A percentile compares a stretch with the other conserved stretches of the same genome.
phyloP scores from a whole-genome alignment of 305 asterid genomes.

The Fraxinus xanthoxyloides region DNA sequence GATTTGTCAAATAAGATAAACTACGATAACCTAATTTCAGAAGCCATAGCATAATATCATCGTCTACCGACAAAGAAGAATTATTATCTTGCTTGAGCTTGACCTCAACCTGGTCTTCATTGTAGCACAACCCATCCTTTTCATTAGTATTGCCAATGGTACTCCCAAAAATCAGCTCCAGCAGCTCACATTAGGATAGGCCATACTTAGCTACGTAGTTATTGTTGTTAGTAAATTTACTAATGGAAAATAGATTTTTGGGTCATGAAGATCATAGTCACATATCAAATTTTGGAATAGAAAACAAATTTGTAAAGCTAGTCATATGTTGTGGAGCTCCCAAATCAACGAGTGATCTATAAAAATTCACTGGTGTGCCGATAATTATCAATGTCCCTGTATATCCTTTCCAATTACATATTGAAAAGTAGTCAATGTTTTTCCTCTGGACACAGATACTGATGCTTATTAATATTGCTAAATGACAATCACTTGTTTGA shows the following conservation, averaged over 20 bases:
- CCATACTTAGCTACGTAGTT: background rate
- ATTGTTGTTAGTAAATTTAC: background rate
- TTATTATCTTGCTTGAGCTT: background rate
- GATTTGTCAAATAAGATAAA: background rate
- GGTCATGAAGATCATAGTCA: background rate
- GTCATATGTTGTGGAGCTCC: background rate
- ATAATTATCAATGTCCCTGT: background rate
- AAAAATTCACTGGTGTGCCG: background rate
- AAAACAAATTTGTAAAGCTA: background rate
- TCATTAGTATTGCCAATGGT: background rate
- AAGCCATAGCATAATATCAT: background rate
- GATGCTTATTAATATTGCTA: slow-evolving; percentile 4
- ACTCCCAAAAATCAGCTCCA: background rate
- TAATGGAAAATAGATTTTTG: background rate
- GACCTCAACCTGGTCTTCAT: background rate
- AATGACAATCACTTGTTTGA: background rate
- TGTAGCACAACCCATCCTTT: background rate
- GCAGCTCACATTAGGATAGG: background rate
- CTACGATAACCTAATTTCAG: background rate
- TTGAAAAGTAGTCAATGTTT: background rate
- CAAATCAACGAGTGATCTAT: background rate
- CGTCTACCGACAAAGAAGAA: background rate
- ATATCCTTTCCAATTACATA: background rate
- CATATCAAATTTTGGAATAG: background rate
- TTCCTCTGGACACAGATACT: background rate